Conservation (phyloP, 2,329 filamentous ascomycete genomes). For the Elsinoe necatrix region DNA sequence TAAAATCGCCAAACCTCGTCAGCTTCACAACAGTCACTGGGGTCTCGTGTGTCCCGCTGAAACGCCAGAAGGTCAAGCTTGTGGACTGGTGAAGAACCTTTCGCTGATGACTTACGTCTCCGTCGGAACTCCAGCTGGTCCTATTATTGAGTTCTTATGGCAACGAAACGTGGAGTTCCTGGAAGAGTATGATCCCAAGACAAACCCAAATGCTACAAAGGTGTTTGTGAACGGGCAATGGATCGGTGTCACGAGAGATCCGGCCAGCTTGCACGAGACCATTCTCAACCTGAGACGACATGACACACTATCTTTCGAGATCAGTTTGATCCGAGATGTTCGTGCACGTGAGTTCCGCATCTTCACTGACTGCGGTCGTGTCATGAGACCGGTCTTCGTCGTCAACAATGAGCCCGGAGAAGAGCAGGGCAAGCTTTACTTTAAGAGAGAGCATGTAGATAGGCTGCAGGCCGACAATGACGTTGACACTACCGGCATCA, state of each 20-base stretch:
- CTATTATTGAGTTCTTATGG: conserved; percentile 91
- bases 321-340: conserved; percentile 91
- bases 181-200: conserved; percentile 66
- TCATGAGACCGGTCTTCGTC: conserved; percentile 88
- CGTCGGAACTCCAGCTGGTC: conserved; percentile 82
- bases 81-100: conserved; percentile 94
- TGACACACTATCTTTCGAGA: conserved; percentile 79
- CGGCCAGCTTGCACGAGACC: conserved; percentile 66
- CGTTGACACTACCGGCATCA: conserved; percentile 49
- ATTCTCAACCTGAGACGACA: conserved; percentile 45
- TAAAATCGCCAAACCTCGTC: conserved; percentile 94
- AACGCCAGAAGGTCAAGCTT: conserved; percentile 96
- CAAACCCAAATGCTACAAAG: conserved; percentile 86
- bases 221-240: conserved; percentile 97
- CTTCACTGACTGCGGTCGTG: conserved; percentile 91
- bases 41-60: conserved; percentile 94
- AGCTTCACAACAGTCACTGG: conserved; percentile 98
- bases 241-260: conserved; percentile 91
- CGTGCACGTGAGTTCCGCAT: conserved; percentile 97
- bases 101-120: conserved; percentile 98
- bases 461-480: conserved; percentile 67
- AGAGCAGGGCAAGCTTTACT: conserved; percentile 67
- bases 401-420: conserved; percentile 74
- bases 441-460: conserved; percentile 76
- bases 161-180: conserved; percentile 92